Evolutionary conservation across 495 filamentous ascomycete genomes (phyloP).

Genomic region (Penicillium coffeae): DNA sequence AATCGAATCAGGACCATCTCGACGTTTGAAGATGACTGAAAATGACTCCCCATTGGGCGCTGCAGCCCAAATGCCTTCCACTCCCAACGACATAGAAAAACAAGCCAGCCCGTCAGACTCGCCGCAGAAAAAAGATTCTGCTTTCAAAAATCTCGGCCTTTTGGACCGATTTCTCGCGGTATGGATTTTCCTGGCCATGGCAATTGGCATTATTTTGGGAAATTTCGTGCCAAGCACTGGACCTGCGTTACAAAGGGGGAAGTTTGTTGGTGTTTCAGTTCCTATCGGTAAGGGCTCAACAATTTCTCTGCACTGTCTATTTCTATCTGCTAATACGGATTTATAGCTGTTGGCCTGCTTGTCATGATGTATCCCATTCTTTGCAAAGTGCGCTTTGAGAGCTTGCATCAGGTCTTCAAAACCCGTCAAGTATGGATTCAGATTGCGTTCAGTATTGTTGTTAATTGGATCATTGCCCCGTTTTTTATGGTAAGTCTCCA

Average conservation of each 20-base stretch:
- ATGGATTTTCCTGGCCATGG: slow-evolving; percentile 88
- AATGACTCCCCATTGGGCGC: too few species aligned
- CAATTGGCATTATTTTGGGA: slow-evolving; percentile 72
- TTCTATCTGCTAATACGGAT: neutral
- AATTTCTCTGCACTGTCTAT: neutral
- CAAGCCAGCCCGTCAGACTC: slow-evolving; percentile 6
- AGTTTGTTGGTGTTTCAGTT: slow-evolving; percentile 71
- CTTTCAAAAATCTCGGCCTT: slow-evolving; percentile 57
- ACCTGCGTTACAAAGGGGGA: slow-evolving; percentile 63
- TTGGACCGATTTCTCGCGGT: slow-evolving; percentile 76
- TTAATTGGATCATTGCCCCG: slow-evolving; percentile 91
- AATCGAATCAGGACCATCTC: too few species aligned
- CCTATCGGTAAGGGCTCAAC: slow-evolving; percentile 65
- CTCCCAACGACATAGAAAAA: slow-evolving; percentile 17
- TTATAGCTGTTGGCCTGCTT: slow-evolving; percentile 68
- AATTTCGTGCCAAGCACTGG: slow-evolving; percentile 69
- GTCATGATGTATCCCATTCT: slow-evolving; percentile 97
- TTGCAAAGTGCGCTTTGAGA: slow-evolving; percentile 87
- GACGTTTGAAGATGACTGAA: too few species aligned
- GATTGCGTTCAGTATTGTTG: slow-evolving; percentile 68
- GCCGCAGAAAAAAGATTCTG: slow-evolving; percentile 13
- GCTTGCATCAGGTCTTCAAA: slow-evolving; percentile 64
- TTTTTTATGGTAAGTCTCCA: slow-evolving; percentile 68
- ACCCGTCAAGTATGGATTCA: slow-evolving; percentile 70
- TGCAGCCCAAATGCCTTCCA: too few species aligned